Conservation (phyloP, 2,329 filamentous ascomycete genomes). For the Ophiostoma sp. region DNA sequence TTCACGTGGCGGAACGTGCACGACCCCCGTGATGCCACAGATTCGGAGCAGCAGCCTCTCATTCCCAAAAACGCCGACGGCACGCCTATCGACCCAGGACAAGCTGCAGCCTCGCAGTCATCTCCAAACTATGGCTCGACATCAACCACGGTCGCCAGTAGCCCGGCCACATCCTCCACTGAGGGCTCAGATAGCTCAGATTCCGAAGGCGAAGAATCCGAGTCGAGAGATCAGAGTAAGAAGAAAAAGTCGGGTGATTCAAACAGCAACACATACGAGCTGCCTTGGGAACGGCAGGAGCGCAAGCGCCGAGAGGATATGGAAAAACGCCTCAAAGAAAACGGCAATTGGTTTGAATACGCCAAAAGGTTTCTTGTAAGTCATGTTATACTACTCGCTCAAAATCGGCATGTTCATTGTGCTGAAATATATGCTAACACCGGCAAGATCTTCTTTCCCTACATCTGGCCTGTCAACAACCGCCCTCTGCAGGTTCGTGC, state of each 20-base stretch:
- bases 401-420: background rate
- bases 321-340: slow-evolving; percentile 63
- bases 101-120: slow-evolving; percentile 17
- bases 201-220: slow-evolving; percentile 29
- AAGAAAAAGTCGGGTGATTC: slow-evolving; percentile 17
- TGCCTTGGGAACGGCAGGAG: slow-evolving; percentile 48
- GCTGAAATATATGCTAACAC: slow-evolving; percentile 8
- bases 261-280: slow-evolving; percentile 41
- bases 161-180: slow-evolving; percentile 26
- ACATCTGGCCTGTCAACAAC: slow-evolving; percentile 69
- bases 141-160: slow-evolving; percentile 25
- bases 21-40: slow-evolving; percentile 19
- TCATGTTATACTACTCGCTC: background rate
- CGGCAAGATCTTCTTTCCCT: slow-evolving; percentile 63
- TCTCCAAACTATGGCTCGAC: slow-evolving; percentile 40
- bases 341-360: slow-evolving; percentile 73
- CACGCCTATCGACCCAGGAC: slow-evolving; percentile 16
- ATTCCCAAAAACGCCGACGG: slow-evolving; percentile 41
- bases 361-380: slow-evolving; percentile 62
- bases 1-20: slow-evolving; percentile 27
- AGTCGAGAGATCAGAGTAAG: slow-evolving; percentile 17
- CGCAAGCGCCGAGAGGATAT: slow-evolving; percentile 53
- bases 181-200: slow-evolving; percentile 37
- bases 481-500: slow-evolving; percentile 62
- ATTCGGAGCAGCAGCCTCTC: slow-evolving; percentile 48